Conservation (phyloP, 768 basidiomycete species). For the Leccinellum luteum region DNA sequence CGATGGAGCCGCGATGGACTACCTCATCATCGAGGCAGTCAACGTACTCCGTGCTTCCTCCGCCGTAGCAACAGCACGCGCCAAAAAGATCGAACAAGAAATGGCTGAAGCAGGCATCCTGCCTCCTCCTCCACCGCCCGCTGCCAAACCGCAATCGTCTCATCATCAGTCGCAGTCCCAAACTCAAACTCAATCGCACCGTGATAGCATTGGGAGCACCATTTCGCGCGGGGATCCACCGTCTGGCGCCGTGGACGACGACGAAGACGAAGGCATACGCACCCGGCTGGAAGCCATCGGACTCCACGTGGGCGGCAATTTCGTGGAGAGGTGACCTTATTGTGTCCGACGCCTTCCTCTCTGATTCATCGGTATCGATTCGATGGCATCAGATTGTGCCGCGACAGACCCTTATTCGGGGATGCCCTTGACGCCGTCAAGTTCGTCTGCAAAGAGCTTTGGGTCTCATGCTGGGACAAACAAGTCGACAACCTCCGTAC, state of each 20-base stretch:
- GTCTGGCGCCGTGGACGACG: conserved; percentile 37
- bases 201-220: conserved; percentile 37
- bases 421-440: conserved; percentile 91
- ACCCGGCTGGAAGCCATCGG: conserved; percentile 80
- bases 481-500: conserved; percentile 95
- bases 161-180: not conserved
- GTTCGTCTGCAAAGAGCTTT: conserved; percentile 96
- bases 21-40: conserved; percentile 81
- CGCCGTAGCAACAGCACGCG: conserved; percentile 62
- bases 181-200: conserved; percentile 6
- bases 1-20: conserved; percentile 75
- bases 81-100: conserved; percentile 69
- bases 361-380: not conserved
- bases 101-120: conserved; percentile 79
- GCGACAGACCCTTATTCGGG: conserved; percentile 68
- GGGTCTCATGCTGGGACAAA: conserved; percentile 88
- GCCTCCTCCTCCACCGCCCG: conserved; percentile 45
- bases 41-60: conserved; percentile 73
- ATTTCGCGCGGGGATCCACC: conserved; percentile 7
- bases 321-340: conserved; percentile 72
- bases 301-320: conserved; percentile 79
- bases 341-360: not conserved
- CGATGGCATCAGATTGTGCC: conserved; percentile 55
- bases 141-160: conserved; percentile 33
- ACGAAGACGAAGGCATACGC: conserved; percentile 72